Base-by-base conservation (phyloP, 2,329 filamentous ascomycete genomes). In the Phialophora macrospora region DNA sequence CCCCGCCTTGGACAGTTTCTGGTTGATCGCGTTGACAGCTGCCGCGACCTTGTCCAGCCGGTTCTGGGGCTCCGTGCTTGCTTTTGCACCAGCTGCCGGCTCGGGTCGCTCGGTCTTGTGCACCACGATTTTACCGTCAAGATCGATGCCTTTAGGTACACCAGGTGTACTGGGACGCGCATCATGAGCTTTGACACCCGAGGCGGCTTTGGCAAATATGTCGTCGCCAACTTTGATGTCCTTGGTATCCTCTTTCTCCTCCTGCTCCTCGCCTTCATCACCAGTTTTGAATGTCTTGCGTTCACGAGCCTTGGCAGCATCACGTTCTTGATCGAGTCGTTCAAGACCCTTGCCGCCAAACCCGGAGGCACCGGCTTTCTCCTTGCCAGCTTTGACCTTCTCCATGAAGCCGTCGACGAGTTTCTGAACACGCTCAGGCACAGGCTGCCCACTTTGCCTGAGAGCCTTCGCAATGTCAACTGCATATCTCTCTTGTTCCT, bases 321-420 rank as follows among this genome's bases (percentile, higher is more conserved):
- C 93, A 75, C 94, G 91, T 73, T 96, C 92, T 74, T 93, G 90
- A 77, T 98, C 94, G 49, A 98, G 88, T 55, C 89, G 88, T 76
- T 98, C 95, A 38, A 99, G 84, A 65, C 95, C 95, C 76, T 97
- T 97, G 63, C 95, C 95, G 73, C 94, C 94, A 73, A 99, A 99
- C 2, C 95, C 95, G 64, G 90, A 92, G 24, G 88, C 89, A 62
- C 79, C 83, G 69, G 92, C 90, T 78, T 96, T 97, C 72, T 92
- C 93, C 76, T 96, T 95, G 56, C 94, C 95, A 7, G 89, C 85
- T 79, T 96, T 96, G 74, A 97, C 91, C 79, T 97, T 97, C 72
- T 96, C 91, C 64, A 89, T 85, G 79, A 96, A 96, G 1, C 86
- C 83, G 60, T 87, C 83, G 3, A 85, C 84, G 73, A 90, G 79